Evolutionary conservation across 148 eudicot species (phyloP).

Genomic region (Tetragonia tetragonoides): DNA sequence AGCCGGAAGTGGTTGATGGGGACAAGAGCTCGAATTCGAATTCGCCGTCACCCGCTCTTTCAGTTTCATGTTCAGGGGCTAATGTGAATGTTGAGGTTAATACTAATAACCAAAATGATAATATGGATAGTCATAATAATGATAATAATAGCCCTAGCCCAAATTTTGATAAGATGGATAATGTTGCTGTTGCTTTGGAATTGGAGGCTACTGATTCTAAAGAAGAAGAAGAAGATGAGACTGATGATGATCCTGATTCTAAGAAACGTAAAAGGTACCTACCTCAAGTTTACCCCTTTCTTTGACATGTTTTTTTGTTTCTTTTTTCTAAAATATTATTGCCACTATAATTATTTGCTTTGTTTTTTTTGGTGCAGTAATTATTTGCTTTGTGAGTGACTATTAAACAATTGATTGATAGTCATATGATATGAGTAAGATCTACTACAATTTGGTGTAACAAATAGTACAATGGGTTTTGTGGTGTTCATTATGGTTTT

Average conservation of each 20-base stretch:
- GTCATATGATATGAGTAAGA: too few species aligned
- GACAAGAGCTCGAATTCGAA: constrained; percentile 20
- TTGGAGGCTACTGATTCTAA: background rate
- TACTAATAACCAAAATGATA: too few species aligned
- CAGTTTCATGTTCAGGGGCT: constrained; percentile 10
- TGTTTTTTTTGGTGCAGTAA: too few species aligned
- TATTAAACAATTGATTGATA: too few species aligned
- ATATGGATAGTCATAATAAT: background rate
- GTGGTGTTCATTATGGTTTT: too few species aligned
- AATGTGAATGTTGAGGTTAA: background rate
- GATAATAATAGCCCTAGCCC: background rate
- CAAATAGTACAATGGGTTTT: too few species aligned
- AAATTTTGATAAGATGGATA: constrained; percentile 9
- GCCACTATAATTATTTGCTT: too few species aligned
- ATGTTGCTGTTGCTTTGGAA: constrained; percentile 11
- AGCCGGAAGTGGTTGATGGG: background rate
- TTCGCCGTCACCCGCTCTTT: constrained; percentile 1
- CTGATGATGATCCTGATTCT: constrained; percentile 36
- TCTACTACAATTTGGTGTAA: too few species aligned
- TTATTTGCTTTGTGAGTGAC: too few species aligned
- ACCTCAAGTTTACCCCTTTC: background rate
- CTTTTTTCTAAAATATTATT: too few species aligned
- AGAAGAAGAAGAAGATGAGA: constrained; percentile 15
- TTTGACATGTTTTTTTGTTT: background rate
- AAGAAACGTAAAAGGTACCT: constrained; percentile 61